Percentiles rank a stretch among this genome's conserved stretches.
phyloP scores from a whole-genome alignment of 208 protist species.

The Strigomonas culicis region DNA sequence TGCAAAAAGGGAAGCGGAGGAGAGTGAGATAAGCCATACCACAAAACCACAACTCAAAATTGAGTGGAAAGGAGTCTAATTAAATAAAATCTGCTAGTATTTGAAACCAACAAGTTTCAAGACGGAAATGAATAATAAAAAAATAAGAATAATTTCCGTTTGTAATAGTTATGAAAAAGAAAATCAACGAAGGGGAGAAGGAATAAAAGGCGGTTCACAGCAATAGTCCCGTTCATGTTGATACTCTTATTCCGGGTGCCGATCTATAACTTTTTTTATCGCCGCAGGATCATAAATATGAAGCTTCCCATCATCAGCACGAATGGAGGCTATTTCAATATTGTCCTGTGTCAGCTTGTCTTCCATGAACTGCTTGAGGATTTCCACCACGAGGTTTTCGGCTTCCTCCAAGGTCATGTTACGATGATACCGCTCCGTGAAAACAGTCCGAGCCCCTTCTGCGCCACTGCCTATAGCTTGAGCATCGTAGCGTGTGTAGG shows the following conservation, averaged over 20 bases:
- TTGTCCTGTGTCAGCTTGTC: conserved; percentile 97
- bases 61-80: too few species aligned
- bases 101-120: too few species aligned
- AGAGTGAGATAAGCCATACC: not conserved
- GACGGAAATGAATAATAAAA: not conserved
- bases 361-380: conserved; percentile 99
- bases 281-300: conserved; percentile 87
- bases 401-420: conserved; percentile 96
- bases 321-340: conserved; percentile 95
- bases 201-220: not conserved
- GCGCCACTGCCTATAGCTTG: conserved; percentile 98
- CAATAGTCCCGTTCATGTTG: too few species aligned
- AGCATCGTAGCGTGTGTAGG: conserved; percentile 95
- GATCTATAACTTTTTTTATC: conserved; percentile 91
- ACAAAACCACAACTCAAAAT: too few species aligned
- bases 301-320: conserved; percentile 73
- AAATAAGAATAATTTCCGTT: not conserved
- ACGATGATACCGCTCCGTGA: conserved; percentile 98
- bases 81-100: too few species aligned
- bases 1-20: not conserved
- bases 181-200: not conserved
- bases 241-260: conserved; percentile 19
- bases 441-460: conserved; percentile 97
- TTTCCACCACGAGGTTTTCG: conserved; percentile 94
- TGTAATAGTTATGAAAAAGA: not conserved